Evolutionary conservation across 768 basidiomycete species (phyloP), one percentile per base, ranked within the genome.

Genomic region (Boletales sp.): DNA sequence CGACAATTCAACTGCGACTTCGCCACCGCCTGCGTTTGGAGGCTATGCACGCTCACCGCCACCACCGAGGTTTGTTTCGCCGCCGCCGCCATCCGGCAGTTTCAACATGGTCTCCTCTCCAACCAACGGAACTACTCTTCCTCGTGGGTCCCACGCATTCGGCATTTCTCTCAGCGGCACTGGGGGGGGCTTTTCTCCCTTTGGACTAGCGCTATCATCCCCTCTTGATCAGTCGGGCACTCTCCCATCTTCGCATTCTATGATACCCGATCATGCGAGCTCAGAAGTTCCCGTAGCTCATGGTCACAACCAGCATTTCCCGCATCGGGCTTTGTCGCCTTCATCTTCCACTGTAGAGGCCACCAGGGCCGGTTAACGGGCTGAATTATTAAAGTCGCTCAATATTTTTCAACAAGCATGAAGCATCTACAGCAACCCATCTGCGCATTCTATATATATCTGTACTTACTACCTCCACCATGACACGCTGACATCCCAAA

Each of bases 391-490:
- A 65, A 66, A 58, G 47, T 68, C 60, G 62, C 66, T 69, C 64
- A 64, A 66, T 68, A 68, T 68, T 67, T 62, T 61, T 43, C 64
- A 66, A 64, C 61, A 61, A 68, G 66, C 66, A 68, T 62, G 68
- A 69, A 70, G 61, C 66, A 68, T 68, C 68, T 68, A 68, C 64
- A 67, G 60, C 68, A 67, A 61, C 63, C 52, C 62, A 68, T 68
- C 68, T 68, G 66, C 66, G 67, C 66, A 69, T 68, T 64, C 65
- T 69, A 68, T 68, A 67, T 65, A 66, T 67, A 67, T 67, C 64
- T 68, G 66, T 68, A 68, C 66, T 69, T 69, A 67, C 66, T 58
- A 67, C 45, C 60, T 45, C 54, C 48, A 44, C 50, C 64, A 69
- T 52, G 59, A 66, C 68, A 64, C 60, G 66, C 58, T 56, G 64